phyloP scores from a whole-genome alignment of 345 rosid species.

The Salix koriyanagi region DNA sequence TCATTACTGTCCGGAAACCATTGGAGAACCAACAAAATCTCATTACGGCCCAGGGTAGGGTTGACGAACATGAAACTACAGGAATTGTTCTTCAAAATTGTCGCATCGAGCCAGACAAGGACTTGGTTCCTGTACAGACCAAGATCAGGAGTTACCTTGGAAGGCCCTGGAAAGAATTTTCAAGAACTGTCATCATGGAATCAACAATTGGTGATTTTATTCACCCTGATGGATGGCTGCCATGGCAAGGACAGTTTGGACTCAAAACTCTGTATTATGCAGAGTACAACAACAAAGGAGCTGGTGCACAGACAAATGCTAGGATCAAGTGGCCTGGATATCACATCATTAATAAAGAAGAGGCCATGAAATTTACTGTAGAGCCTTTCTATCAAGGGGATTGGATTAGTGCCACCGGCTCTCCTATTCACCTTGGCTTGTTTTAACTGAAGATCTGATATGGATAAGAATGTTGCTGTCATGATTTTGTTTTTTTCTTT shows the following conservation, averaged over 20 bases:
- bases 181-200: slow-evolving; percentile 75
- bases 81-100: slow-evolving; percentile 77
- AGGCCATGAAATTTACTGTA: slow-evolving; percentile 56
- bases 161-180: slow-evolving; percentile 66
- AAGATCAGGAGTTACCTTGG: slow-evolving; percentile 61
- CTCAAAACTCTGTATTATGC: slow-evolving; percentile 54
- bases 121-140: slow-evolving; percentile 36
- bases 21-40: slow-evolving; percentile 47
- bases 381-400: slow-evolving; percentile 54
- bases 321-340: slow-evolving; percentile 81
- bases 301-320: slow-evolving; percentile 36
- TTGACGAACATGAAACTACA: slow-evolving; percentile 52
- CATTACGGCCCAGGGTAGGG: slow-evolving; percentile 66
- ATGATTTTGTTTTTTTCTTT: too few relatives aligned
- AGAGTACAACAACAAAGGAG: slow-evolving; percentile 65
- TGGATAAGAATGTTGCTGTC: too few relatives aligned
- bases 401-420: slow-evolving; percentile 18
- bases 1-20: slow-evolving; percentile 54
- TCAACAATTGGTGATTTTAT: slow-evolving; percentile 57
- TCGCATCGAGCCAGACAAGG: slow-evolving; percentile 42
- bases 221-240: slow-evolving; percentile 69
- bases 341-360: slow-evolving; percentile 38
- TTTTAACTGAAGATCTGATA: not conserved
- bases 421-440: slow-evolving; percentile 17
- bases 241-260: slow-evolving; percentile 53